These are phyloP conservation scores for Jatropha podagrica DNA, from an alignment of 441 rosid genomes.

Conservation along the genomic window DNA sequence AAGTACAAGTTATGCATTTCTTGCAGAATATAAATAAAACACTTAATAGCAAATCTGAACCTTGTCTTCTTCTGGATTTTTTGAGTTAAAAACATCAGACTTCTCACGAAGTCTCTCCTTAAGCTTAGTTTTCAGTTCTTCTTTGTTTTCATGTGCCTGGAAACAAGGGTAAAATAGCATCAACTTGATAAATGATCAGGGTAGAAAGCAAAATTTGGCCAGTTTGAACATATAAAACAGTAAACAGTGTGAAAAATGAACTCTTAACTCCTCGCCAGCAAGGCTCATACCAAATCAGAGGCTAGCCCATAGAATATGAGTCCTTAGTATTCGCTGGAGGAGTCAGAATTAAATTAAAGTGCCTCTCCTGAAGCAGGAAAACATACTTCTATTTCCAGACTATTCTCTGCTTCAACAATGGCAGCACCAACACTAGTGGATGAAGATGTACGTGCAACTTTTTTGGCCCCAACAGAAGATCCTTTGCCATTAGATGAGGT, in stretches of 20 bases:
- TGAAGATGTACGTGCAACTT: constrained; percentile 55
- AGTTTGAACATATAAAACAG: constrained; percentile 10
- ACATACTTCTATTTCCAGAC: constrained; percentile 82
- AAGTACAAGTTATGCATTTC: neutral
- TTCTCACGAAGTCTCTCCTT: constrained; percentile 71
- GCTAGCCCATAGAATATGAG: constrained; percentile 44
- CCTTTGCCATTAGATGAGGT: constrained; percentile 3
- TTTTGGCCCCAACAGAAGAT: constrained; percentile 29
- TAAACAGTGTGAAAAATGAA: constrained; percentile 22
- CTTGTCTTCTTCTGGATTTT: constrained; percentile 71
- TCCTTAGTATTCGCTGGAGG: constrained; percentile 44
- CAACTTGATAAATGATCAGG: neutral
- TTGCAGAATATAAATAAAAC: neutral
- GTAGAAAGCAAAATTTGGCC: constrained; percentile 3
- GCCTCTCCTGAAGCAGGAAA: constrained; percentile 53
- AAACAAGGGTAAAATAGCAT: constrained; percentile 3
- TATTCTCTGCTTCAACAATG: constrained; percentile 73
- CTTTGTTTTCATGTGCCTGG: constrained; percentile 68
- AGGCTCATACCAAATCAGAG: constrained; percentile 52
- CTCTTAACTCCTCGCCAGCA: constrained; percentile 48
- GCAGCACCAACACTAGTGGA: constrained; percentile 67
- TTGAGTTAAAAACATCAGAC: constrained; percentile 68
- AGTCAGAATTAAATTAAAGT: constrained; percentile 53
- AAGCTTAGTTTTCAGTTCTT: constrained; percentile 79
- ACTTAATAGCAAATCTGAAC: constrained; percentile 32